Evolutionary conservation across 768 basidiomycete species (phyloP), one percentile per base, ranked within the genome.

Genomic region (Ramaria rubella): DNA sequence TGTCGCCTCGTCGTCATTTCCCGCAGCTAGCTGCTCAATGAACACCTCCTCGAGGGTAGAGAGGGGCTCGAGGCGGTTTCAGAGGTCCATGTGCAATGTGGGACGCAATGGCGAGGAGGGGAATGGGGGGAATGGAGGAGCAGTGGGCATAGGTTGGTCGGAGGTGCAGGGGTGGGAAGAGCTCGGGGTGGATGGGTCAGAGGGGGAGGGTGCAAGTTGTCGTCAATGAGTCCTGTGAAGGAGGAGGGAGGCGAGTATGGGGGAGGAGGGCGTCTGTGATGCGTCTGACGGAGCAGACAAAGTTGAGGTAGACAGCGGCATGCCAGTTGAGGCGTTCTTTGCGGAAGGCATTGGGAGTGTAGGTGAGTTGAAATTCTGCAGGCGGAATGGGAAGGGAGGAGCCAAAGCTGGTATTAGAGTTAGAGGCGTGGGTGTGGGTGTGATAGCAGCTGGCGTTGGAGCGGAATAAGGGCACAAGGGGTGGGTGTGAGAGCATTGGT

Each of bases 281-380:
- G 85, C 85, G 81, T 64, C 84, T 82, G 63, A 92, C 72, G 59
- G 90, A 92, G 67, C 85, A 83, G 58, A 91, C 86, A 60, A 93
- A 76, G 70, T 93, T 93, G 59, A 92, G 79, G 72, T 92, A 93
- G 64, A 93, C 86, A 62, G 92, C 89, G 49, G 87, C 80, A 52
- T 90, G 82, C 90, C 90, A 93, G 26, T 88, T 87, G 55, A 87
- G 82, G n/a, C n/a, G n/a, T n/a, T n/a, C n/a, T n/a, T n/a, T n/a
- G n/a, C n/a, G n/a, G n/a, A 92, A 91, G 38, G 85, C 80, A 33
- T 80, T 81, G 8, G 86, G 86, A 1, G 85, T 78, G 66, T 92
- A 87, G 66, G 90, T 69, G 11, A 92, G 77, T 69, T 91, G 89
- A 65, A 91, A 92, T 73, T 91, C 89, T 91, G 73, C n/a, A n/a